Evolutionary conservation across 306 rosid species (phyloP), one percentile per base, ranked within the genome.

Genomic region (Lablab purpureus): DNA sequence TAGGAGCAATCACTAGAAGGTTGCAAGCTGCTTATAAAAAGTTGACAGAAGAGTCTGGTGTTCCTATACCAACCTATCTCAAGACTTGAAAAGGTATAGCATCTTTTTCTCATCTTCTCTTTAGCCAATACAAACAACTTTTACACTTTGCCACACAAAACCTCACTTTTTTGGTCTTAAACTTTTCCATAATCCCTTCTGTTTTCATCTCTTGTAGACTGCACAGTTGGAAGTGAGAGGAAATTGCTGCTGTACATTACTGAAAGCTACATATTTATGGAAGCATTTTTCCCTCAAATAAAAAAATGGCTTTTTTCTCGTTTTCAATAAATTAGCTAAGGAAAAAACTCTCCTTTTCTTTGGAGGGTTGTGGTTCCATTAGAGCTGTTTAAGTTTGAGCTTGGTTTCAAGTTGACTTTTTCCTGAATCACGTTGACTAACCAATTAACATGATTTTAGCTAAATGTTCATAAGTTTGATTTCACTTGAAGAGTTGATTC

Each of bases 21-120:
- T 55, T 95, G 88, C 97, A 95, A 84, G 87, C 77, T 72, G 92
- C 87, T 71, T 95, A 84, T 84, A 89, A 87, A 75, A 86, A 78
- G 62, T 71, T 93, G 86, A 95, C 99, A 2, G 93, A 79, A 80
- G 74, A 78, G 7, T 85, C 85, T 3, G 99, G 98, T 54, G 88
- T 91, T 17, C 78, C 89, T 43, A 90, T 90, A 52, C 90, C 91
- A 10, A 75, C 83, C 56, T 76, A 84, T 43, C 36, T 17, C 19
- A 21, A 77, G 65, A 36, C 70, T 63, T 82, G 77, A 78, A 51
- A 70, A 64, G 85, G 78, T 85, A 11, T 23, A 27, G 2, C 68
- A 63, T 67, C 21, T 78, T 75, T 10, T 73, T 43, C 49, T 28
- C 23, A 60, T 73, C 28, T 62, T 37, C 27, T 80, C 73, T 73